phyloP scores from a whole-genome alignment of 352 stramenopile genomes.

The Globisporangium echinulatum region DNA sequence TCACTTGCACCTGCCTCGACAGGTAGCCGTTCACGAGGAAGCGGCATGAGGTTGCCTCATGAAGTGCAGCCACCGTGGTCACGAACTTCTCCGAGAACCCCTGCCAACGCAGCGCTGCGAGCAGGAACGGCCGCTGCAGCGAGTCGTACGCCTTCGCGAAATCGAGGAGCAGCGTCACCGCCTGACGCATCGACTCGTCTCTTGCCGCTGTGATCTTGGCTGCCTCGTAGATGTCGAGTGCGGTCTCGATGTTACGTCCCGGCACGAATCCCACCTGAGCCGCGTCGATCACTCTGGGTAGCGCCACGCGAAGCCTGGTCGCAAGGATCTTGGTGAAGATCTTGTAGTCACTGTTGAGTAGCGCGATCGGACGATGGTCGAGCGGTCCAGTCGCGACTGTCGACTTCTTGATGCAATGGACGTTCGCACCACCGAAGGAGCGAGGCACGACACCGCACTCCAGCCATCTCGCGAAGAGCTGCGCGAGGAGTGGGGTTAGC shows the following conservation, averaged over 20 bases:
- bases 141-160: conserved; percentile 18
- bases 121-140: conserved; percentile 9
- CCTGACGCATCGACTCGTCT: background rate
- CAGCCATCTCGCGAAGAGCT: background rate
- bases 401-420: background rate
- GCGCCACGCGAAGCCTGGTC: background rate
- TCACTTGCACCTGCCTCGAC: background rate
- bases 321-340: conserved; percentile 15
- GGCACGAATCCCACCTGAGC: conserved; percentile 20
- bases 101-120: conserved; percentile 15
- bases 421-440: background rate
- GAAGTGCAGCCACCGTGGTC: conserved; percentile 2
- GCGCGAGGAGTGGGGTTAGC: background rate
- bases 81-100: conserved; percentile 12
- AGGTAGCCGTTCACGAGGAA: conserved; percentile 15
- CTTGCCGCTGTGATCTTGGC: background rate
- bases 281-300: conserved; percentile 1
- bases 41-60: background rate
- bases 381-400: background rate
- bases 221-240: background rate
- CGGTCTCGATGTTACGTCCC: background rate
- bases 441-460: background rate
- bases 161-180: conserved; percentile 8
- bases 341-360: conserved; percentile 24
- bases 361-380: conserved; percentile 18